Evolutionary conservation across 139 green algal species (phyloP).

Genomic region (Ettlia oleoabundans): DNA sequence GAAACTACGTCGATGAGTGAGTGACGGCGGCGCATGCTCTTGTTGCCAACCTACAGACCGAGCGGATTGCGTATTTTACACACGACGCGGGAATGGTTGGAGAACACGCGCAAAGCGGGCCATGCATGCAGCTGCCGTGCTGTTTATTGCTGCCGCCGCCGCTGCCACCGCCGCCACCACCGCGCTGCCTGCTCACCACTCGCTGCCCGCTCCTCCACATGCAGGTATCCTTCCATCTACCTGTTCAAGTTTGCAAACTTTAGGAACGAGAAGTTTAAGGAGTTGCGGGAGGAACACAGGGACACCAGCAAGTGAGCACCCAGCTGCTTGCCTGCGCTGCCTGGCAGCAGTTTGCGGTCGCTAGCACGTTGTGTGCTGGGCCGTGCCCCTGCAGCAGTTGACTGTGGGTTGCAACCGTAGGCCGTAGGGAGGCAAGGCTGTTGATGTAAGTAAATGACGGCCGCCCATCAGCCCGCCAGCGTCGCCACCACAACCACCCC

Average conservation of each 20-base stretch:
- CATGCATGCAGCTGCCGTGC: not conserved
- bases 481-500: too few relatives aligned
- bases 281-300: conserved; percentile 79
- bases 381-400: too few relatives aligned
- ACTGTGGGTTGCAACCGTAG: too few relatives aligned
- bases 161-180: not conserved
- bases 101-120: not conserved
- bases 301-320: conserved; percentile 75
- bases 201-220: not conserved
- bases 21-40: conserved; percentile 17
- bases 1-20: conserved; percentile 81
- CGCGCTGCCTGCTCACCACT: not conserved
- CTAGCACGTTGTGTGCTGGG: not conserved
- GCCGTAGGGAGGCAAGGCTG: too few relatives aligned
- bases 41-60: not conserved
- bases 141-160: too few relatives aligned
- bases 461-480: too few relatives aligned
- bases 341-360: not conserved
- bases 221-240: conserved; percentile 84
- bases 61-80: not conserved
- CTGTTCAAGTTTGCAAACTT: conserved; percentile 93
- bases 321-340: not conserved
- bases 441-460: too few relatives aligned
- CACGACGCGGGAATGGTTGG: too few relatives aligned
- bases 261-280: conserved; percentile 94